phyloP scores from a whole-genome alignment of 768 basidiomycete genomes.

The Mycena pura region DNA sequence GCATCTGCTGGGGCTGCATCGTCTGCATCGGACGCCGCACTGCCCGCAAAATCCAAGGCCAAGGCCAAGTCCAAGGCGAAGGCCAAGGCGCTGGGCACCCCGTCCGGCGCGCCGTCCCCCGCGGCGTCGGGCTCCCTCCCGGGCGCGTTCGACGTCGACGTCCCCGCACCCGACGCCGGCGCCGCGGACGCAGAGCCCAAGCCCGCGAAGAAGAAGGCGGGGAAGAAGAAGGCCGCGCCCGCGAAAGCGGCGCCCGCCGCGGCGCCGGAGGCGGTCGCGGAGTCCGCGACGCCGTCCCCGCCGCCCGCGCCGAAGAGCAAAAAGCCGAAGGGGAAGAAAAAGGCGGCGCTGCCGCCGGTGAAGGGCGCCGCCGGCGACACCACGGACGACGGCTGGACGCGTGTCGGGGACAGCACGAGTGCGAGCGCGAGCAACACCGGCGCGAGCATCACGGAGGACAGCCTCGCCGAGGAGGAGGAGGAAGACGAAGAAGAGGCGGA shows the following conservation, averaged over 20 bases:
- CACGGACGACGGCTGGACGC: constrained; percentile 27
- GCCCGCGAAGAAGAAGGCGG: constrained; percentile 28
- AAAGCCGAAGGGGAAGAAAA: constrained; percentile 38
- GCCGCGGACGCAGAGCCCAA: neutral
- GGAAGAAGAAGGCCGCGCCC: constrained; percentile 38
- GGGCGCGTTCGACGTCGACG: constrained; percentile 9
- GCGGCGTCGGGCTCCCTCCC: constrained; percentile 5
- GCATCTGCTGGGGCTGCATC: neutral
- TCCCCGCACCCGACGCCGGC: too few relatives aligned
- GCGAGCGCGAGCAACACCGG: neutral
- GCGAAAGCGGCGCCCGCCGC: neutral
- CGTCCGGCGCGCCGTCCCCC: neutral
- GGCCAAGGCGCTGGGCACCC: neutral
- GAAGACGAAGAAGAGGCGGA: constrained; percentile 24
- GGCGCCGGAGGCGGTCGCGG: neutral
- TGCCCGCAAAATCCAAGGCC: neutral
- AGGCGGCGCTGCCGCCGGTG: constrained; percentile 23
- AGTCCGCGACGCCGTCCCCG: neutral
- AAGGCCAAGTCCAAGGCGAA: constrained; percentile 7
- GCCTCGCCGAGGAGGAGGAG: constrained; percentile 26
- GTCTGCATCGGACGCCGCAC: neutral
- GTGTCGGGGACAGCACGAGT: constrained; percentile 10
- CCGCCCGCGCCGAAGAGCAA: constrained; percentile 5
- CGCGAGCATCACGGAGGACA: neutral
- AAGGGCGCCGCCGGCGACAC: constrained; percentile 25